These are phyloP conservation scores for Calycina marina DNA, from an alignment of 2,329 filamentous ascomycete species.

Conservation along the genomic window DNA sequence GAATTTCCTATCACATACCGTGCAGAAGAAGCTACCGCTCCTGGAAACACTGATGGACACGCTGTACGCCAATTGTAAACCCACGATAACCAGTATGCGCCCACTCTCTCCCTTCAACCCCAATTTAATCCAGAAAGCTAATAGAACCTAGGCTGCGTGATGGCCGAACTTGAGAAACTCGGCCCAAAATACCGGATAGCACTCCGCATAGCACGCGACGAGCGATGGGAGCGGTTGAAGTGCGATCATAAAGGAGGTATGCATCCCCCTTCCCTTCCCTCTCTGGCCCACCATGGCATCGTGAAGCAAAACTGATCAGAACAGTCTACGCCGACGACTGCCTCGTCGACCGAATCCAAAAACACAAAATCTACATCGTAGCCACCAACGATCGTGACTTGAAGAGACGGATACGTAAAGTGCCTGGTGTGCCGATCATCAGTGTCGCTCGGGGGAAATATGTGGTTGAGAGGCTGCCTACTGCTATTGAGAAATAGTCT, in stretches of 20 bases:
- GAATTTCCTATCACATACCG: conserved; percentile 82
- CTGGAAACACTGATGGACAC: conserved; percentile 87
- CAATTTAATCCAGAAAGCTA: no score
- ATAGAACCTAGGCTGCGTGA: conserved; percentile 53
- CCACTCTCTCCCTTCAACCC: no score
- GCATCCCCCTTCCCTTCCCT: no score
- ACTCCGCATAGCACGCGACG: conserved; percentile 72
- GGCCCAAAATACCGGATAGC: conserved; percentile 82
- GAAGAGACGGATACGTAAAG: conserved; percentile 59
- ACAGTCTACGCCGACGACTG: conserved; percentile 72
- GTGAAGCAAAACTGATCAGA: no score
- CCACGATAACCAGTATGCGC: conserved; percentile 55
- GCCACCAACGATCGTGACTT: conserved; percentile 67
- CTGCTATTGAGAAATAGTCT: conserved; percentile 48
- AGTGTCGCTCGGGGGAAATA: conserved; percentile 83
- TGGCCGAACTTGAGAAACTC: conserved; percentile 79
- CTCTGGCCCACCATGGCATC: no score
- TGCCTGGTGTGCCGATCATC: conserved; percentile 55
- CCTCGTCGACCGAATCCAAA: conserved; percentile 56
- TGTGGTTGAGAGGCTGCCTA: conserved; percentile 80
- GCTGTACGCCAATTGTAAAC: conserved; percentile 79
- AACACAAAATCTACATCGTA: conserved; percentile 65
- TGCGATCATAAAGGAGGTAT: conserved; percentile 74
- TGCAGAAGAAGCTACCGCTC: conserved; percentile 79
- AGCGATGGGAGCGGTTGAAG: conserved; percentile 70